Evolutionary conservation across 1,139 yeast genomes (phyloP), one percentile per base, ranked within the genome.

Genomic region (Blastobotrys capitulatus): DNA sequence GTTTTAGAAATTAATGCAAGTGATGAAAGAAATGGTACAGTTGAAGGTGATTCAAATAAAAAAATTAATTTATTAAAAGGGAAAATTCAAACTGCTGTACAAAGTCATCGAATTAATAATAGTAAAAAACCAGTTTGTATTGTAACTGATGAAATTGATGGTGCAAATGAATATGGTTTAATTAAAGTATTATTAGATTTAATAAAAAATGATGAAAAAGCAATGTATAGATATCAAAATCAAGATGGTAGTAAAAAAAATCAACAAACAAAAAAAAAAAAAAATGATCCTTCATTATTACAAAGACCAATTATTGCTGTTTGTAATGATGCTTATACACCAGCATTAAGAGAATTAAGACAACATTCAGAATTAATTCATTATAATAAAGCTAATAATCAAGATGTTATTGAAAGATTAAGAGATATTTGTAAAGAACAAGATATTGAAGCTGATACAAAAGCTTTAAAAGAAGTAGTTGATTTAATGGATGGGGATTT

Each of bases 1-100:
- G 78, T 86, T 0, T 77, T 86, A 59, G 98, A 92, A 62, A 76
- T 90, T 56, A 92, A 92, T 67, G 97, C 98, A 1, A 83, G 95
- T 58, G 96, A 92, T 64, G 90, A 83, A 57, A 71, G 89, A 53
- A 74, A 83, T 0, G 87, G 84, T 2, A 26, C 37, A 26, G 40
- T 35, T 15, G 40, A 39, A 16, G 31, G 31, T 6, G n/a, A n/a
- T 5, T n/a, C 25, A 9, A 42, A 41, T 15, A 48, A 46, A 22
- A 34, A 42, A 13, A 38, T 41, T 0, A 69, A 71, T 4, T 65
- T 69, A 4, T 80, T 83, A 1, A 72, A 70, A 48, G 81, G 79
- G 29, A 84, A 83, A 59, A 77, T 92, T n/a, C 70, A 71, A 29
- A 85, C 83, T 57, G 84, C 94, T 0, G 70, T 89, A 47, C 80